Base-by-base conservation (phyloP, 2,329 filamentous ascomycete genomes). In the Akanthomyces lecanii region DNA sequence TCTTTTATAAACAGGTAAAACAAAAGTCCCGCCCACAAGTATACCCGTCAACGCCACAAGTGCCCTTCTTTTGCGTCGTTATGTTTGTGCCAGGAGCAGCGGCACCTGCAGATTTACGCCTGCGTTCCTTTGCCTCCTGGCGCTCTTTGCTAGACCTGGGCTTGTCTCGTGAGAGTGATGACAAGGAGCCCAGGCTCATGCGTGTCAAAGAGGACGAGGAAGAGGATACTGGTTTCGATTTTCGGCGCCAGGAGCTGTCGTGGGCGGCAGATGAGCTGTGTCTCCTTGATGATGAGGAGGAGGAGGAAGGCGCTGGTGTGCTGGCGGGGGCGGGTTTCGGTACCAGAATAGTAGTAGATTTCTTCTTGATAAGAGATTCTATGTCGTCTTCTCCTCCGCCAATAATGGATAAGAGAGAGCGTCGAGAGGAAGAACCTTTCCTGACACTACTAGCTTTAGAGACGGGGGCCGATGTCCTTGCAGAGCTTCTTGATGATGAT, bases 21-120 rank as follows among this genome's bases (percentile, higher is more conserved):
- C 85, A 88, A 73, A 87, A 87, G 65, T 84, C 80, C 61, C 81
- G 76, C 4, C 79, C 79, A 65, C 85, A 88, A 18, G 73, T 74
- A 69, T 82, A 87, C 14, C 82, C 85, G 66, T 80, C 78, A 66
- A 82, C 74, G 4, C 85, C 85, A 64, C 85, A 88, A 16, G 75
- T 75, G 58, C 81, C 75, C 66, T 77, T 67, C 16, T 79, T 78
- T 84, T 45, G 50, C 16, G 40, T 21, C 5, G n/a, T 5, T 10
- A n/a, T 44, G 42, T 11, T 8, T 33, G 50, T n/a, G 18, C n/a
- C 45, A 2, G 40, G 12, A 7, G 23, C 21, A 7, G 36, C 30
- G 4, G 25, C 40, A 4, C 50, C 21, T 21, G 59, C 23, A n/a
- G 59, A 61, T 40, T 54, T 61, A 12, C 61, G 52, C 18, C 45